Base-by-base conservation (phyloP, 2,329 filamentous ascomycete genomes). In the Beauveria sp. region DNA sequence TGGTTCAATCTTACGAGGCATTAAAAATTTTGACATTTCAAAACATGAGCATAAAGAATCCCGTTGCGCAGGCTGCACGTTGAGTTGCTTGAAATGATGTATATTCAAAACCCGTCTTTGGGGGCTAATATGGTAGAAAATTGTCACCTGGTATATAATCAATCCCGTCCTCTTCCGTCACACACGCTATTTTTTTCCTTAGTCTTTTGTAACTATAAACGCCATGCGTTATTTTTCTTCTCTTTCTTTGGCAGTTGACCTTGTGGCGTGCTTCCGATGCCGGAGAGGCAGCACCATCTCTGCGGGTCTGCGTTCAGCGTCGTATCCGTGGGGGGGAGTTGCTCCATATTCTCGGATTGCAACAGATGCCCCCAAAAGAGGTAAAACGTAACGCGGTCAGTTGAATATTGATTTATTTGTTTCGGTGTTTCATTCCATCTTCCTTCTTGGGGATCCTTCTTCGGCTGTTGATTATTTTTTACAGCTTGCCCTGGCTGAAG, bases 401-500 rank as follows among this genome's bases (percentile, higher is more conserved):
- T 26, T 26, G 7, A 16, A 50, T 50, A 16, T 16, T 3, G 24
- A 26, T 20, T 50, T 51, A 12, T 51, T 34, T 34, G 26, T 30
- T 20, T 22, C 24, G 14, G 34, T 12, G 5, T 14, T 37, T 16
- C 4, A 37, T 37, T 14, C 2, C 5, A 37, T 37, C 34, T 37
- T 14, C 12, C 12, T 37, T 37, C 14, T 10, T 18, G n/a, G 20
- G 18, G 5, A 28, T 43, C 28, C 12, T 55, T 43, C 48, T 47
- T 41, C 4, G 20, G 52, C 20, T 16, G 12, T 18, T 18, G 9
- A 12, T 43, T 24, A 14, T 28, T n/a, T 52, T 69, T 73, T 80
- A 91, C 77, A 91, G 74, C 84, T 91, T 92, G 78, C 87, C 81
- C 81, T 88, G 89, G 70, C 37, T 34, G 16, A 96, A 79, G 68